These are phyloP conservation scores for Kregervanrija fluxuum DNA, from an alignment of 805 yeast species.

Conservation along the genomic window DNA sequence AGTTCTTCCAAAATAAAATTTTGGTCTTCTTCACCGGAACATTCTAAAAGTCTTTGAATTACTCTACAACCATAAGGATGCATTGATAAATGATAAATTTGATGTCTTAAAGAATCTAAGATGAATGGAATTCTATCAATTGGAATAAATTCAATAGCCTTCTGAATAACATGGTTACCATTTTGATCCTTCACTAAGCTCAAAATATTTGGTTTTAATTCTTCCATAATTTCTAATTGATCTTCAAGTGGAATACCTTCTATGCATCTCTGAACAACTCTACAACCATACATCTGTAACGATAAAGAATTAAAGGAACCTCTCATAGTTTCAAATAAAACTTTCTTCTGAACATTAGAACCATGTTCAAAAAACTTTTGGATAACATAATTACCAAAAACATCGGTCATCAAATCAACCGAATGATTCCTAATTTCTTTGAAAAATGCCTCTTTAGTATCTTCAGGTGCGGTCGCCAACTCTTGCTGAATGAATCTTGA, in stretches of 20 bases:
- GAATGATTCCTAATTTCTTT: slow-evolving; percentile 73
- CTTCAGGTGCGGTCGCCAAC: slow-evolving; percentile 55
- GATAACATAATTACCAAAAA: slow-evolving; percentile 94
- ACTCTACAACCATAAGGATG: slow-evolving; percentile 98
- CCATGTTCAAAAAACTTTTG: slow-evolving; percentile 92
- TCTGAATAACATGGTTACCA: slow-evolving; percentile 97
- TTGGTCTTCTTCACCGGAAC: slow-evolving; percentile 61
- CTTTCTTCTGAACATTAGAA: slow-evolving; percentile 55
- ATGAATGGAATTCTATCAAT: slow-evolving; percentile 63
- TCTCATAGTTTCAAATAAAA: slow-evolving; percentile 62
- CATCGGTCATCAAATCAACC: slow-evolving; percentile 84
- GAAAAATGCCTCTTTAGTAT: slow-evolving; percentile 72
- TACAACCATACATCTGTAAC: slow-evolving; percentile 94
- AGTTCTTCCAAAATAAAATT: slow-evolving; percentile 61
- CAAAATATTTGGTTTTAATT: slow-evolving; percentile 51
- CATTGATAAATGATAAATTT: slow-evolving; percentile 78
- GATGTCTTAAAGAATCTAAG: slow-evolving; percentile 59
- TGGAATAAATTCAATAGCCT: slow-evolving; percentile 83
- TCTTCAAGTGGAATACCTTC: slow-evolving; percentile 61
- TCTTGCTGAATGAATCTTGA: slow-evolving; percentile 94
- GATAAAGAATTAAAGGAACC: slow-evolving; percentile 72
- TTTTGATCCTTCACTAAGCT: slow-evolving; percentile 88
- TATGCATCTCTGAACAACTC: slow-evolving; percentile 92
- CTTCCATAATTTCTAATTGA: slow-evolving; percentile 62
- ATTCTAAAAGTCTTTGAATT: slow-evolving; percentile 85